phyloP scores from a whole-genome alignment of 805 yeast species.

The Saccharomycodes ludwigii region DNA sequence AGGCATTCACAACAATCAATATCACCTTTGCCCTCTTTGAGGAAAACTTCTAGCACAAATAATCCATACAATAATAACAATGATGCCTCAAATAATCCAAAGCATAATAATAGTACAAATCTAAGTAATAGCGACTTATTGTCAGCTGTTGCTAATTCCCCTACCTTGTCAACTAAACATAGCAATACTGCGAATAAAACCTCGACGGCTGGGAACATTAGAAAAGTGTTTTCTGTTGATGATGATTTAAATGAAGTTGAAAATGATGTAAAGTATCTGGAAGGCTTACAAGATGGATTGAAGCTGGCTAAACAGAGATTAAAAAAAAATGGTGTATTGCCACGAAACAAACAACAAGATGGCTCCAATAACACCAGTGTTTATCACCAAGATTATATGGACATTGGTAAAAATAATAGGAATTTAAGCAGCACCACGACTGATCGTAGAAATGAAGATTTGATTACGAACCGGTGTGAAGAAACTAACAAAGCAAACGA shows the following conservation, averaged over 20 bases:
- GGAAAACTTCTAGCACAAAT: too few species aligned
- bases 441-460: too few species aligned
- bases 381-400: background rate
- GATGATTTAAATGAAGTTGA: constrained; percentile 68
- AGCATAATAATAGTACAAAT: background rate
- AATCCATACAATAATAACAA: too few species aligned
- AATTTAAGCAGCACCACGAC: too few species aligned
- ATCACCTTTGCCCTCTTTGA: too few species aligned
- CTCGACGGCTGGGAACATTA: constrained; percentile 7
- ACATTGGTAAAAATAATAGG: background rate
- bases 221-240: constrained; percentile 58
- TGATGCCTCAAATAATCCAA: too few species aligned
- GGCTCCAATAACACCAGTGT: constrained; percentile 5
- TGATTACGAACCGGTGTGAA: too few species aligned
- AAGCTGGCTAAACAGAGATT: constrained; percentile 31
- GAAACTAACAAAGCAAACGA: too few species aligned
- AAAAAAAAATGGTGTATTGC: constrained; percentile 8
- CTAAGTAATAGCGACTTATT: background rate
- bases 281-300: constrained; percentile 64
- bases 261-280: constrained; percentile 50
- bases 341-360: constrained; percentile 5
- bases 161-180: constrained; percentile 3
- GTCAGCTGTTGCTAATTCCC: constrained; percentile 6
- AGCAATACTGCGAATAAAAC: constrained; percentile 13
- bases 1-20: too few species aligned